Evolutionary conservation across 768 basidiomycete species (phyloP), one percentile per base, ranked within the genome.

Genomic region (Boletus pseudo-olivaceus): DNA sequence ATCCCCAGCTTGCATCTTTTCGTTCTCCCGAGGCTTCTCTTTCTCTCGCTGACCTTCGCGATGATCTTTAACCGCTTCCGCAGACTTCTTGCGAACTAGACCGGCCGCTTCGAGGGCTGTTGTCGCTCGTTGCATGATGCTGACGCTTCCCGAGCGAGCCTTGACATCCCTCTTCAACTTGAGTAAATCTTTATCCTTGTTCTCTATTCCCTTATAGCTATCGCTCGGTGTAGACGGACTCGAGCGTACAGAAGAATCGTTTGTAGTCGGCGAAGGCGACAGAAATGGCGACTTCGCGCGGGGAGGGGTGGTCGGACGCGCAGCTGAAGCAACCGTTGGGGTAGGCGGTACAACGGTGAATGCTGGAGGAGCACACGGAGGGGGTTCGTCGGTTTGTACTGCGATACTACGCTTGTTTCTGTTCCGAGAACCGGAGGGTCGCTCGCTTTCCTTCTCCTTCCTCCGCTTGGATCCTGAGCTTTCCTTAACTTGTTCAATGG

Each of bases 111-210:
- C 90, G 26, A 93, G 77, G 1, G 89, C 92, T 1, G 93, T 96
- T 2, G 93, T 95, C 0, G 93, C 94, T 26, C 94, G 84, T 63
- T 98, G 95, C 81, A 98, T 90, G 69, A 98, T 97, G 63, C 88
- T 94, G 48, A 98, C 90, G 54, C 94, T 96, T 7, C 93, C 90
- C 2, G 92, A 85, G 15, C 95, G 79, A 26, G 72, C 75, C 67
- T 95, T 94, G 29, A 71, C 72, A 2, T 73, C 74, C 49, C 76
- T 73, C 45, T 85, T 78, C 19, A 78, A 76, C 57, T 82, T 86
- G 40, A 66, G 51, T 8, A 73, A 68, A 32, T 76, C 72, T 40
- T 76, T 78, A 51, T 82, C 82, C 62, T 78, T 80, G 43, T 12
- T 30, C 35, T 82, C 82, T 51, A 77, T 74, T 4, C 63, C 63